Base-by-base conservation (phyloP, 768 basidiomycete species). In the Tylopilus cervinicoccineus region DNA sequence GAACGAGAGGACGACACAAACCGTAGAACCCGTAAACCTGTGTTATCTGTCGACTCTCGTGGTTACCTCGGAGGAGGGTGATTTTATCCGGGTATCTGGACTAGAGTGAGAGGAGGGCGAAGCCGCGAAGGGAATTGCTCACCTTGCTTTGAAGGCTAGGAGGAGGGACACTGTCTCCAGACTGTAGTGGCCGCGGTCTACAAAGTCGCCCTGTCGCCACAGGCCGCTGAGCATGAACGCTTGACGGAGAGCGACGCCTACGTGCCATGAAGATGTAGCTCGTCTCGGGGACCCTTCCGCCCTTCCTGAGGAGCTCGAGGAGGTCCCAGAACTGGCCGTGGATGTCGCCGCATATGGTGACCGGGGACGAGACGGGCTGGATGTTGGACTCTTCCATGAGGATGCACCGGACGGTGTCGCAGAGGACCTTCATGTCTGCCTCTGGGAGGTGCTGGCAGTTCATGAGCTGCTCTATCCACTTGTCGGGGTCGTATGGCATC, bases 11-110 rank as follows among this genome's bases (percentile, higher is more conserved):
- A 31, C 12, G 24, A 34, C 9, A 29, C 50, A 14, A 9, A 93
- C 93, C 93, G 63, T 96, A 97, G 67, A 96, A 97, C n/a, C 94
- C 95, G 51, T 97, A 97, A 2, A 93, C 95, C 60, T 98, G 95
- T 5, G 95, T 98, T 58, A 98, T 98, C 67, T 98, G 95, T 53
- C 95, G 74, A 59, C 90, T 93, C 67, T 97, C 95, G 64, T 98
- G 95, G 68, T 98, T 98, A 32, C 95, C 94, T 27, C 95, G 79
- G 13, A 98, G 76, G 2, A 97, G 72, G 3, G 91, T 94, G 47
- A 98, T 88, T 59, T 83, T 83, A 68, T 96, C 91, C 14, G 95
- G 94, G 67, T 94, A 95, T 64, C 92, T 93, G 61, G 12, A 38
- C 32, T 38, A 20, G 47, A 38, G 38, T 60, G 38, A 57, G 48